Base-by-base conservation (phyloP, 2,329 filamentous ascomycete species). In the Scedosporium aurantiacum region DNA sequence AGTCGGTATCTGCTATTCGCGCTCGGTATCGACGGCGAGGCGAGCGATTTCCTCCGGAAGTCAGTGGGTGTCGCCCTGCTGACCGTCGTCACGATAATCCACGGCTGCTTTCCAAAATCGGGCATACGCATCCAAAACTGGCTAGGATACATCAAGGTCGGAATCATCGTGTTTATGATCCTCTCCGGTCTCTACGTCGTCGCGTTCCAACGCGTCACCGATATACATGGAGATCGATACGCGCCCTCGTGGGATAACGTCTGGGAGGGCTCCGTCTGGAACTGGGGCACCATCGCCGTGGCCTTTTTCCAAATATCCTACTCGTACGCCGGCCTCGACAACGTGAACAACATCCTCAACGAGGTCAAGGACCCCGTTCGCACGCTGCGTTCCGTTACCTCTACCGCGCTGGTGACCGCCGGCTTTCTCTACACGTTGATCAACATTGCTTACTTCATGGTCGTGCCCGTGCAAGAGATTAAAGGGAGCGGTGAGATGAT, bases 301-400 rank as follows among this genome's bases (percentile, higher is more conserved):
- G 80, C 86, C 0, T 72, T 90, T 0, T 86, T 86, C 73, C 86
- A 86, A 66, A 83, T 89, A 0, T 83, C 86, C 54, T 89, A 89
- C 69, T 87, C 85, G 0, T 90, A 88, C 62, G 78, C 84, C 0
- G 87, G 87, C 0, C 74, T 87, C 12, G 81, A 78, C 60, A 89
- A 89, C 63, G 78, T 85, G 64, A 88, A 86, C 71, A 87, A 89
- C 65, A 86, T 89, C 3, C 75, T 90, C 58, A 88, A 87, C 67
- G 87, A 90, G 68, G 86, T 90, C 21, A 83, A 83, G 63, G 78
- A 89, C 63, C 87, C 87, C 0, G 79, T 89, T 0, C 74, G 80
- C 14, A 90, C 87, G 0, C 70, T 90, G 16, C 84, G 81, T 60
- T 82, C 82, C 0, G 86, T 87, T 1, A 82, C 82, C 0, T 74